Conservation (phyloP, 164 flowering plant species). For the Stephania cephalantha region DNA sequence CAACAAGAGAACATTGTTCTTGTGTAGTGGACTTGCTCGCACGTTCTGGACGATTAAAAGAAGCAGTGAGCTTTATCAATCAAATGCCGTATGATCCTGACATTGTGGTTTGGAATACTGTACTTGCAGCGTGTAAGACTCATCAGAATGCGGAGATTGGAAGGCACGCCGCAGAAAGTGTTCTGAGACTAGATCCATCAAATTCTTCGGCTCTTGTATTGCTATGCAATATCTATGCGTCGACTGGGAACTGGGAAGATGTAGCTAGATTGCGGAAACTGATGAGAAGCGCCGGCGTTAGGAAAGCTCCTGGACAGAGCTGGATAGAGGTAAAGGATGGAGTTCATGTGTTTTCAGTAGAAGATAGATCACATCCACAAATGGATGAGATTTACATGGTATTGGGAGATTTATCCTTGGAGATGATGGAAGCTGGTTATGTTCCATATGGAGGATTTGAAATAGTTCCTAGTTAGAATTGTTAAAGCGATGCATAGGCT, state of each 20-base stretch:
- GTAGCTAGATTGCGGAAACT: conserved; percentile 40
- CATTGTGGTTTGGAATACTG: conserved; percentile 52
- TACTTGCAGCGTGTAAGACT: conserved; percentile 58
- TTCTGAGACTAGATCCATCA: conserved; percentile 51
- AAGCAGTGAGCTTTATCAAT: conserved; percentile 49
- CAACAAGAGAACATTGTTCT: conserved; percentile 57
- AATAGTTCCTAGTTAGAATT: not conserved
- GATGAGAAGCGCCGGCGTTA: conserved; percentile 49
- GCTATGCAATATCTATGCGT: conserved; percentile 57
- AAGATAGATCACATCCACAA: conserved; percentile 45
- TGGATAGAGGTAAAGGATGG: conserved; percentile 48
- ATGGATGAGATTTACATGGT: conserved; percentile 36
- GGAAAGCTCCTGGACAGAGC: conserved; percentile 59
- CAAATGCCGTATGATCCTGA: conserved; percentile 51
- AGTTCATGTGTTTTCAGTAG: conserved; percentile 45
- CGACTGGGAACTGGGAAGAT: conserved; percentile 47
- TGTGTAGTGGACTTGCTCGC: conserved; percentile 63
- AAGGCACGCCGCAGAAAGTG: conserved; percentile 46
- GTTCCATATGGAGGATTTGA: conserved; percentile 18
- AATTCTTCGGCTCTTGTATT: conserved; percentile 55
- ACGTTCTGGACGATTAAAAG: conserved; percentile 49
- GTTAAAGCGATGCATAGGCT: too few species aligned
- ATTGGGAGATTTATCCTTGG: conserved; percentile 37
- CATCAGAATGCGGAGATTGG: conserved; percentile 47
- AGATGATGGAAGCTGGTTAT: conserved; percentile 36